These are phyloP conservation scores for Trichoderma koningiopsis DNA, from an alignment of 2,329 filamentous ascomycete genomes.

Conservation along the genomic window DNA sequence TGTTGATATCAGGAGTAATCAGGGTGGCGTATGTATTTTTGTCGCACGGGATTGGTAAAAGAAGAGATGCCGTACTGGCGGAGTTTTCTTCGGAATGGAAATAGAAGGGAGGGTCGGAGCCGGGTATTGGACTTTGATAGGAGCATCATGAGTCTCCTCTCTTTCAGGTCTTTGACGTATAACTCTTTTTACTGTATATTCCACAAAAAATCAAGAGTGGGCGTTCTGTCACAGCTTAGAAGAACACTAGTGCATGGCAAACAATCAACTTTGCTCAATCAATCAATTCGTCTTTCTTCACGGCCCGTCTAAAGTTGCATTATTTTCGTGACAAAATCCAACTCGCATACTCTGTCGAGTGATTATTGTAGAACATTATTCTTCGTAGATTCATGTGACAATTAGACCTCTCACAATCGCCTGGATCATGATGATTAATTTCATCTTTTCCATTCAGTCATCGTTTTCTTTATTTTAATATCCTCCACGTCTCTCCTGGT, in stretches of 20 bases:
- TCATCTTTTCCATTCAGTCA: not conserved
- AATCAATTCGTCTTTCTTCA: not conserved
- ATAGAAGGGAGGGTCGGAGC: not conserved
- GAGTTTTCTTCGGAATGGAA: conserved; percentile 3
- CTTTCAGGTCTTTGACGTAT: not conserved
- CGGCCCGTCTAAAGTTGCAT: not conserved
- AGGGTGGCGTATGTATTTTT: not conserved
- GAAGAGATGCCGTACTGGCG: not conserved
- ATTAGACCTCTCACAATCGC: not conserved
- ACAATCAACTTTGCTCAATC: no score
- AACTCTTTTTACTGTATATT: not conserved
- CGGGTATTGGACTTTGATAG: not conserved
- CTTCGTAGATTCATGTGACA: conserved; percentile 23
- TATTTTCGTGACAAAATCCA: conserved; percentile 20
- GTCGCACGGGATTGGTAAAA: not conserved
- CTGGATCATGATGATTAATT: not conserved
- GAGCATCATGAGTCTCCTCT: not conserved
- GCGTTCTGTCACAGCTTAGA: not conserved
- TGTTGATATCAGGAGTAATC: not conserved
- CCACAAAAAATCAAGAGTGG: not conserved
- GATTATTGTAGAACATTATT: conserved; percentile 4
- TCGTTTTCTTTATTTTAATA: not conserved
- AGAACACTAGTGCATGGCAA: not conserved
- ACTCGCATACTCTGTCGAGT: not conserved
- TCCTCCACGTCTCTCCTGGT: conserved; percentile 40